Percentiles rank a stretch among this genome's conserved stretches.
Evolutionary conservation across 108 stramenopile species (phyloP).

Genomic region (Phaeodactylum tricornutum): DNA sequence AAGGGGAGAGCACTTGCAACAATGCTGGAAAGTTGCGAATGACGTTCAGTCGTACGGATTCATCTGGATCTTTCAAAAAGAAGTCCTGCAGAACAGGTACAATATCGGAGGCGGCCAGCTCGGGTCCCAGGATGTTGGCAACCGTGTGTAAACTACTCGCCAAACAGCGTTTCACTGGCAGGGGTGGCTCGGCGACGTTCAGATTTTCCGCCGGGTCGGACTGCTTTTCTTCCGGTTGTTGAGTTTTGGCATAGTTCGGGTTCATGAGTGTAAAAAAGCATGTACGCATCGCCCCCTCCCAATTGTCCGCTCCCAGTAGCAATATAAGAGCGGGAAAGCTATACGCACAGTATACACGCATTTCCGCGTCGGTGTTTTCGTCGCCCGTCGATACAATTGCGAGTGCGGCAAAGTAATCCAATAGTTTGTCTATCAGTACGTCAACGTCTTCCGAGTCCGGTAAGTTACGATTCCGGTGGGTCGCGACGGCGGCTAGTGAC

Average conservation of each 20-base stretch:
- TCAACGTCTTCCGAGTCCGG: slow-evolving; percentile 57
- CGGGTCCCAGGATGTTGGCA: slow-evolving; percentile 73
- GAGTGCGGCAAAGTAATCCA: slow-evolving; percentile 77
- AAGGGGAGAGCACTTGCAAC: slow-evolving; percentile 44
- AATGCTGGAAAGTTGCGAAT: slow-evolving; percentile 75
- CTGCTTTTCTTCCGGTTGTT: slow-evolving; percentile 13
- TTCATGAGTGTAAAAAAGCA: slow-evolving; percentile 73
- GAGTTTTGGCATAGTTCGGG: slow-evolving; percentile 27
- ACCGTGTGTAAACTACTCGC: slow-evolving; percentile 92
- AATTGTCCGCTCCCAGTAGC: slow-evolving; percentile 69
- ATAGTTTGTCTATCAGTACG: slow-evolving; percentile 40
- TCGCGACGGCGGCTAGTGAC: slow-evolving; percentile 30
- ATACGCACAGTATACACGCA: slow-evolving; percentile 94
- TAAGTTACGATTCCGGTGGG: slow-evolving; percentile 29
- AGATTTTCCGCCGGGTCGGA: neutral
- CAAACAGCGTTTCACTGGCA: slow-evolving; percentile 80
- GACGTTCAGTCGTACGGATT: slow-evolving; percentile 89
- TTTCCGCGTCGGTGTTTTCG: slow-evolving; percentile 83
- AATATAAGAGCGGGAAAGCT: slow-evolving; percentile 93
- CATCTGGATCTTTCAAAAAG: slow-evolving; percentile 87
- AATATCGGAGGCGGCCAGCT: slow-evolving; percentile 46
- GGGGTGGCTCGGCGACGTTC: slow-evolving; percentile 32
- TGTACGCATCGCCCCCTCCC: slow-evolving; percentile 67
- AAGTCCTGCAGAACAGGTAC: slow-evolving; percentile 73
- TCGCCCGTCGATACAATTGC: slow-evolving; percentile 68